Evolutionary conservation across 2,329 filamentous ascomycete species (phyloP), one percentile per base, ranked within the genome.

Genomic region (Aspergillus fijiensis): DNA sequence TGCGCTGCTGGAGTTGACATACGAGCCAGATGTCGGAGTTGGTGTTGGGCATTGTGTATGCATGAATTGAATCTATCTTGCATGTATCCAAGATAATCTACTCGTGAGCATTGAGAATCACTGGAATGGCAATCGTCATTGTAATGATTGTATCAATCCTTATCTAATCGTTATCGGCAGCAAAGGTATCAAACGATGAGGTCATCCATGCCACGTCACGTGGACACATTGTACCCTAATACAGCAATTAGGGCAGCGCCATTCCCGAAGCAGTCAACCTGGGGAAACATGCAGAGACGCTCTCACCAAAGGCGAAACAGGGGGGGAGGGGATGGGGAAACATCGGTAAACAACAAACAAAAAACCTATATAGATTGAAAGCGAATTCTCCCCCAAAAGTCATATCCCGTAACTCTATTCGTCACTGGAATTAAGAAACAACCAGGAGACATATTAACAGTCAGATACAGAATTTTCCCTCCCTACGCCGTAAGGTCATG

Each of bases 11-110:
- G 1, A 27, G 7, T 10, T 19, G 42, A 21, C 12, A 39, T 74
- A 86, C 84, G 60, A 86, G 72, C 73, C 84, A 81, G 57, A 87
- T 84, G 66, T 87, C 84, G 6, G 78, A 79, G 67, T 82, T 83
- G 23, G 79, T 83, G 65, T 81, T 59, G 11, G 58, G 33, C 35
- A 51, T 54, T 12, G 12, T 14, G 45, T 50, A 23, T 35, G 27
- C 49, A 50, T 49, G 6, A 12, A 12, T 52, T 16, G 19, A 25
- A 23, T 35, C 29, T 39, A 51, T 51, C 3, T 2, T 16, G 33
- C 9, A 23, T 23, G 23, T 1, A 23, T 23, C 23, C 23, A 23
- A 23, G 23, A 23, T 23, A 23, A 23, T 23, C 23, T 23, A 23
- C 23, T 23, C 23, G 23, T 23, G 23, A 23, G 33, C 33, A 45